These are phyloP conservation scores for Leccinum pellstonianum DNA, from an alignment of 768 basidiomycete species.

Conservation along the genomic window DNA sequence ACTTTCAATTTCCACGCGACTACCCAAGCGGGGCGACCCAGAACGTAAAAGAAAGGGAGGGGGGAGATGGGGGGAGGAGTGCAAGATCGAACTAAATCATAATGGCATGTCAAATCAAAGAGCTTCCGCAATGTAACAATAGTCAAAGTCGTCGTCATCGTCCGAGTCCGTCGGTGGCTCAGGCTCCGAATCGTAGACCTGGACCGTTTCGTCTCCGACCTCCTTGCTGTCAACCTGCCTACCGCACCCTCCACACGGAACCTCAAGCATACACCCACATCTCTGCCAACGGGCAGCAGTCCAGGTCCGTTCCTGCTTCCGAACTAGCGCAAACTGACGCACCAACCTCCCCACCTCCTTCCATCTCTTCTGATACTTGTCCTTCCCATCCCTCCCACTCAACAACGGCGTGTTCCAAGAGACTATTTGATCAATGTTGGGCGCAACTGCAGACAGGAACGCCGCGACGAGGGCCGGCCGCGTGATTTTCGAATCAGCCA, in stretches of 20 bases:
- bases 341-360: constrained; percentile 23
- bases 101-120: constrained; percentile 1
- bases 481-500: constrained; percentile 29
- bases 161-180: constrained; percentile 22
- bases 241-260: not conserved
- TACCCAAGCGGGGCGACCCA: not conserved
- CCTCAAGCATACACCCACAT: not conserved
- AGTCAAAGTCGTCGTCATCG: constrained; percentile 28
- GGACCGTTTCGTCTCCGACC: constrained; percentile 9
- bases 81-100: not conserved
- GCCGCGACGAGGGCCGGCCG: constrained; percentile 27
- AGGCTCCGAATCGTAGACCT: constrained; percentile 26
- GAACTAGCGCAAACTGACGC: constrained; percentile 19
- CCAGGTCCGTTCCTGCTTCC: constrained; percentile 26
- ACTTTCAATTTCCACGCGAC: not conserved
- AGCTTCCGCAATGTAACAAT: constrained; percentile 20
- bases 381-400: constrained; percentile 24
- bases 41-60: not conserved
- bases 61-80: not conserved
- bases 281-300: not conserved
- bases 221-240: not conserved
- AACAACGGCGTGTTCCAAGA: constrained; percentile 33
- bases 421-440: constrained; percentile 29
- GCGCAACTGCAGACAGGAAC: constrained; percentile 30
- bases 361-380: constrained; percentile 28